Conservation (phyloP, 352 stramenopile genomes). For the Globisporangium solare region DNA sequence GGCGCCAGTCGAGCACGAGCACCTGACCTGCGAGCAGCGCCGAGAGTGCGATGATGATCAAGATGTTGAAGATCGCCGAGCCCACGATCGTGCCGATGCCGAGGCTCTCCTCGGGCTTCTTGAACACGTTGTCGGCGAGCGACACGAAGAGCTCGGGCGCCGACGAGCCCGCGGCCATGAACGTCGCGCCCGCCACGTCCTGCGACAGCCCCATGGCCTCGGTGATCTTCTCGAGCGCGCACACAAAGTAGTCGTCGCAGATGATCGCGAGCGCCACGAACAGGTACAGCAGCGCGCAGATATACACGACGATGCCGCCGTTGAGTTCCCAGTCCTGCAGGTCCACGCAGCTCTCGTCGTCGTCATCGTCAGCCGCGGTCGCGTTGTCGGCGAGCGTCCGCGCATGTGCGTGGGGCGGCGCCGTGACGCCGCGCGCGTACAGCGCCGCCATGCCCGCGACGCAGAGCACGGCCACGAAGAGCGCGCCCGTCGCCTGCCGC, state of each 20-base stretch:
- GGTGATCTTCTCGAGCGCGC: conserved; percentile 71
- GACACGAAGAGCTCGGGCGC: conserved; percentile 81
- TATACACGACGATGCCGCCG: conserved; percentile 57
- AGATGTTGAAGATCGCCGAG: conserved; percentile 85
- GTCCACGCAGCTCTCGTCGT: conserved; percentile 25
- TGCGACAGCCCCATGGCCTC: conserved; percentile 54
- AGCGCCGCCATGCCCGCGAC: conserved; percentile 11
- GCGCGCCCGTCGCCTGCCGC: conserved; percentile 21
- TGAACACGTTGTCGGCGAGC: conserved; percentile 73
- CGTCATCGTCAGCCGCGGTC: conserved; percentile 8
- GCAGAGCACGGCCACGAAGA: conserved; percentile 20
- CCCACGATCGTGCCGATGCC: conserved; percentile 83
- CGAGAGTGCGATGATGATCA: conserved; percentile 84
- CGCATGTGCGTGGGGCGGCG: not conserved
- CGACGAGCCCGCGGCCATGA: conserved; percentile 80
- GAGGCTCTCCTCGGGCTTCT: conserved; percentile 54
- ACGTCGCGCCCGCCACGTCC: conserved; percentile 78
- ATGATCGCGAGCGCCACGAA: conserved; percentile 88
- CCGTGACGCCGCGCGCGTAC: conserved; percentile 1
- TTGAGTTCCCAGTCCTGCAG: conserved; percentile 46
- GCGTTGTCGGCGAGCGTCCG: conserved; percentile 17
- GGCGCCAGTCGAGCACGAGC: conserved; percentile 69
- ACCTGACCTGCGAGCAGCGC: conserved; percentile 56
- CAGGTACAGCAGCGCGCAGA: conserved; percentile 59
- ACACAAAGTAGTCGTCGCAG: conserved; percentile 87